Percentiles rank a stretch among this genome's conserved stretches.
phyloP scores from a whole-genome alignment of 2,329 filamentous ascomycete genomes.

The Fusarium compactum region DNA sequence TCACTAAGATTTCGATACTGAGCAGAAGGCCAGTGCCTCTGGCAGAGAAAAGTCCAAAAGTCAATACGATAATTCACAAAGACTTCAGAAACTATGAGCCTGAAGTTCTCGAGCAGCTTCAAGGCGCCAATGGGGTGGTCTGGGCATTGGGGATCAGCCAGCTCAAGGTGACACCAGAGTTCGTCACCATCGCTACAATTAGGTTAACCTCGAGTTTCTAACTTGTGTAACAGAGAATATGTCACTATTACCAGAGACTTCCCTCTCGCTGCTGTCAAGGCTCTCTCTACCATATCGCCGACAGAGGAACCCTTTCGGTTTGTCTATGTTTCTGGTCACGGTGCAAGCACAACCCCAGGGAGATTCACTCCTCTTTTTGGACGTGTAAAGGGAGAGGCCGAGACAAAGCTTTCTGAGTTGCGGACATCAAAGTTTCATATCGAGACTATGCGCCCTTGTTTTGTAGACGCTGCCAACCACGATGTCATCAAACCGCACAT shows the following conservation, averaged over 20 bases:
- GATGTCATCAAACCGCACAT: slow-evolving; percentile 26
- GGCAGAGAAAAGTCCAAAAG: slow-evolving; percentile 25
- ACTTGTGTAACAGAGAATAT: slow-evolving; percentile 19
- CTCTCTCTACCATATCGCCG: slow-evolving; percentile 23
- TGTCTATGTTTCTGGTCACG: slow-evolving; percentile 29
- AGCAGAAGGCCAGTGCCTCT: slow-evolving; percentile 33
- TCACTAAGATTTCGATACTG: slow-evolving; percentile 39
- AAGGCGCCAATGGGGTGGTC: slow-evolving; percentile 32
- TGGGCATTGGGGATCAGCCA: slow-evolving; percentile 41
- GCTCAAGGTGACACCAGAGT: slow-evolving; percentile 36
- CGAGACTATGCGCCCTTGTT: slow-evolving; percentile 29
- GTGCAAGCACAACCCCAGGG: slow-evolving; percentile 18
- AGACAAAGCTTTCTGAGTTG: slow-evolving; percentile 24
- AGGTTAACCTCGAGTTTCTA: neutral
- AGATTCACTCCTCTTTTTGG: slow-evolving; percentile 24
- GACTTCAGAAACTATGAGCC: slow-evolving; percentile 24
- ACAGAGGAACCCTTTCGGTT: slow-evolving; percentile 32
- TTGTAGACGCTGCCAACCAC: slow-evolving; percentile 32
- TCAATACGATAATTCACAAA: slow-evolving; percentile 32
- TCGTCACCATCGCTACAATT: neutral
- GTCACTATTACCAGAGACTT: slow-evolving; percentile 34
- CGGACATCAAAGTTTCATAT: slow-evolving; percentile 9
- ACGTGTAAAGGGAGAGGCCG: slow-evolving; percentile 35
- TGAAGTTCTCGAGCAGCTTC: slow-evolving; percentile 21
- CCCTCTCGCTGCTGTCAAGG: slow-evolving; percentile 27